These are phyloP conservation scores for Malus sylvestris DNA, from an alignment of 306 rosid species.

Conservation along the genomic window DNA sequence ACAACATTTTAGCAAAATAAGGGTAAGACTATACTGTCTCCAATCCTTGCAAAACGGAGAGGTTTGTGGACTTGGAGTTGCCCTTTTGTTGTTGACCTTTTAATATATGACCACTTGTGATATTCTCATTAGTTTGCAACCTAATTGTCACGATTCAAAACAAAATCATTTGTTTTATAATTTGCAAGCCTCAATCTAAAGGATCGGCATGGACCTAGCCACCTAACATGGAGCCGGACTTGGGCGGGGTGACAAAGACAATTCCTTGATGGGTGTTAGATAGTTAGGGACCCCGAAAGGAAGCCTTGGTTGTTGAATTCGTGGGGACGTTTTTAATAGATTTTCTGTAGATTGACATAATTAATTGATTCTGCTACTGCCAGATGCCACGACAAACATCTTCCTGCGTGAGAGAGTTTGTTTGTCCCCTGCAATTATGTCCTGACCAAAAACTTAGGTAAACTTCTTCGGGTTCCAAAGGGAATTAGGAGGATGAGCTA, in stretches of 20 bases:
- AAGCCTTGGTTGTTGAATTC: constrained; percentile 9
- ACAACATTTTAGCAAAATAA: too few relatives aligned
- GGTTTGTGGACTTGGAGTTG: too few relatives aligned
- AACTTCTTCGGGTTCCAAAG: not conserved
- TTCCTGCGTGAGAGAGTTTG: not conserved
- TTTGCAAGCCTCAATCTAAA: not conserved
- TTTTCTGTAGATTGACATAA: not conserved
- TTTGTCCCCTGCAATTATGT: not conserved
- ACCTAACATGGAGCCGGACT: not conserved
- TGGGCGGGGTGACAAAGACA: not conserved
- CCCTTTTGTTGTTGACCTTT: too few relatives aligned
- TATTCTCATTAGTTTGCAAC: not conserved
- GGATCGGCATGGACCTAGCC: not conserved
- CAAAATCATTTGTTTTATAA: not conserved
- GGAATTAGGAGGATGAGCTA: not conserved
- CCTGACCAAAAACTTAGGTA: not conserved
- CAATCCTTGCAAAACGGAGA: too few relatives aligned
- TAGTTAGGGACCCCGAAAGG: not conserved
- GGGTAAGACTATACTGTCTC: accelerated
- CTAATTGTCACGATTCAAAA: not conserved
- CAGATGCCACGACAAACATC: not conserved
- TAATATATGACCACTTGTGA: too few relatives aligned
- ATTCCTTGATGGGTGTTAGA: not conserved
- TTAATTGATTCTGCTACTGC: too few relatives aligned
- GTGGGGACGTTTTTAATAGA: constrained; percentile 7